A percentile compares a stretch with the other conserved stretches of the same genome.
Conservation (phyloP, 108 stramenopile genomes). For the Thalassiosira profunda region DNA sequence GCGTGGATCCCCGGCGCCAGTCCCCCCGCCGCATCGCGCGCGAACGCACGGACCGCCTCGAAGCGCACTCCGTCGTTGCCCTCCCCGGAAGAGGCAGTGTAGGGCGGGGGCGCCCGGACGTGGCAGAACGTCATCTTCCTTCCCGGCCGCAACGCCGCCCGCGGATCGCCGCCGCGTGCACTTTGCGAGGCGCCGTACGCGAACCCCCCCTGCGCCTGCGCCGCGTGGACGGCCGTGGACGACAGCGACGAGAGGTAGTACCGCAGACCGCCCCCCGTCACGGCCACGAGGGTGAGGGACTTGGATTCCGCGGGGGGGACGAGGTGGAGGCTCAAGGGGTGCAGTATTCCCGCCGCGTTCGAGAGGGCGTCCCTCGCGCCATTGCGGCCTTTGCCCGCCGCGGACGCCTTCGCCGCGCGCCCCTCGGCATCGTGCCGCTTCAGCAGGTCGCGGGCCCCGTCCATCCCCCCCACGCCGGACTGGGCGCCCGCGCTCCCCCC, state of each 20-base stretch:
- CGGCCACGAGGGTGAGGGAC: slow-evolving; percentile 76
- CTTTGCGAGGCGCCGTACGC: no score
- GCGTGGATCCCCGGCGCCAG: slow-evolving; percentile 41
- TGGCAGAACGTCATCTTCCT: slow-evolving; percentile 79
- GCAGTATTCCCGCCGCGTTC: slow-evolving; percentile 47
- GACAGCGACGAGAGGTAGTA: slow-evolving; percentile 77
- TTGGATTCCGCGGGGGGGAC: slow-evolving; percentile 70
- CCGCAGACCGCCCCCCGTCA: slow-evolving; percentile 81
- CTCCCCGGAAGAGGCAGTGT: slow-evolving; percentile 28
- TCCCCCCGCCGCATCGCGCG: slow-evolving; percentile 10
- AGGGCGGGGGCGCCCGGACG: slow-evolving; percentile 79
- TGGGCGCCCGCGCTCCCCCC: slow-evolving; percentile 77
- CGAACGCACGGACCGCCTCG: slow-evolving; percentile 21
- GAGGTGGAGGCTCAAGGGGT: slow-evolving; percentile 80
- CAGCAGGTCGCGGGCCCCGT: slow-evolving; percentile 79
- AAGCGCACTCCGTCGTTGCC: slow-evolving; percentile 41
- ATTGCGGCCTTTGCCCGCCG: slow-evolving; percentile 10
- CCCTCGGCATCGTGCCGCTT: slow-evolving; percentile 64
- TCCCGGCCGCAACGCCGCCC: slow-evolving; percentile 26
- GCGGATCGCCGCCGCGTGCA: slow-evolving; percentile 7
- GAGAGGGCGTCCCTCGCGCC: slow-evolving; percentile 4
- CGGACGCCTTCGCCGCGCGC: slow-evolving; percentile 13
- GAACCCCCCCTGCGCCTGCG: slow-evolving; percentile 38
- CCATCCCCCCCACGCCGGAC: slow-evolving; percentile 92
- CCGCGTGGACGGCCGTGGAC: slow-evolving; percentile 33